Evolutionary conservation across 2,329 filamentous ascomycete species (phyloP), one percentile per base, ranked within the genome.

Genomic region (Fusarium continuum): DNA sequence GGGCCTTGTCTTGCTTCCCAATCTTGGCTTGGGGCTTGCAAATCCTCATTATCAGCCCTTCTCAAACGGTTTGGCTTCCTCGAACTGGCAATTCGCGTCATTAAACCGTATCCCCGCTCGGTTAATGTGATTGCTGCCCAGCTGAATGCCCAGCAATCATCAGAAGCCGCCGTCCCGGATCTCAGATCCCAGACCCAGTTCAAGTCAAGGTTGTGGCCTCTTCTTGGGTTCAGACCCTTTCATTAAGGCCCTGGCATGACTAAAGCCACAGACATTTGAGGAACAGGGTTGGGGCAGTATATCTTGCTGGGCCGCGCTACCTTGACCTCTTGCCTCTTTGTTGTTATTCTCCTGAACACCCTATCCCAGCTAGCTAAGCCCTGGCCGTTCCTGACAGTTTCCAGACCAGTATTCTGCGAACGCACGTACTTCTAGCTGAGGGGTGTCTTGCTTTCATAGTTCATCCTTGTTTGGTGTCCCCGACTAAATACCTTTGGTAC

Each of bases 241-340:
- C 43, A 32, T 39, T 50, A 60, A 56, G 41, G 39, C 50, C 67
- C 48, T 52, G 50, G 36, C 47, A 49, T 57, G 57, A 68, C 66
- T 53, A 69, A 68, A 63, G 52, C 36, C 60, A 52, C 41, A 58
- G 43, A 49, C 39, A 34, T 57, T 54, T 47, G 55, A 34, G 47
- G 36, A 31, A 34, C 40, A 41, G 50, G 34, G 49, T 35, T 61
- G 62, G 56, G 61, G 47, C 57, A 63, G 59, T 70, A 70, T 68
- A 70, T 70, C 67, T 70, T 70, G 65, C 62, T 67, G 62, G 50
- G 54, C 50, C 59, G 54, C 67, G 67, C 67, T 68, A 61, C 50
- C 41, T 70, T 65, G 46, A 59, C 55, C 52, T 65, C 48, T 67
- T 48, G n/a, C n/a, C n/a, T n/a, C n/a, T n/a, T n/a, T n/a, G 40